Evolutionary conservation across 305 asterid species (phyloP), one percentile per base, ranked within the genome.

Genomic region (Euphrasia arctica): DNA sequence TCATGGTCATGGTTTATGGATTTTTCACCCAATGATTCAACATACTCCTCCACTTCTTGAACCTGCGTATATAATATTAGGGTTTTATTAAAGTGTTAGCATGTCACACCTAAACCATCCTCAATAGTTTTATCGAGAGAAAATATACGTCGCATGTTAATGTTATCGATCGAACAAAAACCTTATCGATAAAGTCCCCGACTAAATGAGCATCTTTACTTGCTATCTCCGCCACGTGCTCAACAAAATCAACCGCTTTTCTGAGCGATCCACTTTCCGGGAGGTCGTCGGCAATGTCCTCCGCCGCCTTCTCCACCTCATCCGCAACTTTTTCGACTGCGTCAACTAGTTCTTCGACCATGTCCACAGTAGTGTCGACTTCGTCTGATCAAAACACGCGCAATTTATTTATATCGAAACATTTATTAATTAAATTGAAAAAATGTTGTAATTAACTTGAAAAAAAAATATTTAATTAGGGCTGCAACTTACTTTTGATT

Each of bases 241-340:
- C 90, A 9, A 88, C 75, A 10, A 79, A 75, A 31, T 64, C 74
- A 32, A 76, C 83, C 1, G 58, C 70, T 70, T 70, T 72, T 59
- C 80, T 80, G 5, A 88, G 50, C 4, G 60, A 29, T 7, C 85
- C 83, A 4, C 75, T 87, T 58, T 71, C 74, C 1, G 93, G 90
- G 36, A 88, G 82, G 15, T 78, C 87, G 12, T 78, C 72, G 31
- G 65, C 68, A 14, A 78, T 18, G 13, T 77, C 72, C 49, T 85
- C 86, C 43, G 93, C 95, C 58, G 72, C 72, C 41, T 81, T 83
- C 74, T 80, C 95, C 43, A 86, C 79, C 66, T 67, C 79, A 52
- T 77, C 90, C 70, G 95, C 81, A 76, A 69, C 79, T 47, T 77
- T 71, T 41, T 75, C 59, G 8, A 54, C 59, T 7, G 7, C 59